These are phyloP conservation scores for Metarhizium sp. DNA, from an alignment of 2,329 filamentous ascomycete genomes.

Conservation along the genomic window DNA sequence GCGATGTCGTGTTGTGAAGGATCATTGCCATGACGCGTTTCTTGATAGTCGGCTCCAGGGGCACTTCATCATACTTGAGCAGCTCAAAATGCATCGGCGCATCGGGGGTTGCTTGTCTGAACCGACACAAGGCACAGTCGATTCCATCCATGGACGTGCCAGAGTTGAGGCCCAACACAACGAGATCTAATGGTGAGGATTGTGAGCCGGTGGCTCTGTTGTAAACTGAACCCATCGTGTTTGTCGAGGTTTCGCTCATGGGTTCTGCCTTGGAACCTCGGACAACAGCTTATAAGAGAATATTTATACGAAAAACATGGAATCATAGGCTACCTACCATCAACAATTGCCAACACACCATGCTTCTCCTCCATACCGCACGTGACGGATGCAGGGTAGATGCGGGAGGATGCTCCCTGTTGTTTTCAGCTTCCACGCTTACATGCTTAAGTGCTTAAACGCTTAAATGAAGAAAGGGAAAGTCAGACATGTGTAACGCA, in stretches of 20 bases:
- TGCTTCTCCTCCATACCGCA: neutral
- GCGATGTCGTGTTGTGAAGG: constrained; percentile 40
- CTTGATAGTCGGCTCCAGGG: constrained; percentile 42
- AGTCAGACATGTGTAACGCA: too few relatives aligned
- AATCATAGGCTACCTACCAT: too few relatives aligned
- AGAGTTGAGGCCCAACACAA: constrained; percentile 40
- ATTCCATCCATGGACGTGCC: constrained; percentile 47
- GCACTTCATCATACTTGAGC: constrained; percentile 47
- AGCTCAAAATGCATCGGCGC: constrained; percentile 46
- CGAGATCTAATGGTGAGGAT: constrained; percentile 33
- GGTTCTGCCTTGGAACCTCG: too few relatives aligned
- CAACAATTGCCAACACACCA: neutral
- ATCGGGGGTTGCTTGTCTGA: constrained; percentile 41
- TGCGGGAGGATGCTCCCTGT: too few relatives aligned
- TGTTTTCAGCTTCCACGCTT: too few relatives aligned
- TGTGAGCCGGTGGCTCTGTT: neutral
- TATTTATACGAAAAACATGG: neutral
- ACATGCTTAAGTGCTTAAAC: neutral
- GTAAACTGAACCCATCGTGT: neutral
- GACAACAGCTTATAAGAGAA: neutral
- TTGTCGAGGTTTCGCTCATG: neutral
- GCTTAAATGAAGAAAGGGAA: neutral
- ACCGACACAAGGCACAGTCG: constrained; percentile 48
- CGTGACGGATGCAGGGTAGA: neutral
- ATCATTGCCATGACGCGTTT: constrained; percentile 49